These are phyloP conservation scores for Shiraia bambusicola DNA, from an alignment of 2,329 filamentous ascomycete species.

Conservation along the genomic window DNA sequence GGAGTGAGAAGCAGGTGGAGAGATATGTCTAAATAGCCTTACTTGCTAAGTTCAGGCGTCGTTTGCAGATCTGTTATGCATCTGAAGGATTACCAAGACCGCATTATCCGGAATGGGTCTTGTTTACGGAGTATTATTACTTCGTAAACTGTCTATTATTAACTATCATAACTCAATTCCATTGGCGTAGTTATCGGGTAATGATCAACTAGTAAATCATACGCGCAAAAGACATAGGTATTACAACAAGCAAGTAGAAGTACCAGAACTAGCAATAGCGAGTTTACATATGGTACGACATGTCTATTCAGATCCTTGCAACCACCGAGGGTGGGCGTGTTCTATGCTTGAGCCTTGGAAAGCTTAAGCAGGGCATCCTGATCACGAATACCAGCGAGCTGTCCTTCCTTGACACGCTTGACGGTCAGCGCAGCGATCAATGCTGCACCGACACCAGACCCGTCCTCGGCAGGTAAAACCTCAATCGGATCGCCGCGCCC, in stretches of 20 bases:
- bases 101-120: too few species aligned
- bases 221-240: too few species aligned
- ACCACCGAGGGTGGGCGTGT: background rate
- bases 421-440: conserved; percentile 78
- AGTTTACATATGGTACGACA: background rate
- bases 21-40: conserved; percentile 9
- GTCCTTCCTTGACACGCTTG: conserved; percentile 62
- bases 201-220: too few species aligned
- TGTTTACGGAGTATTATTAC: too few species aligned
- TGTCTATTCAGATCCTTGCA: background rate
- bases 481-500: conserved; percentile 71
- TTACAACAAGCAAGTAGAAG: too few species aligned
- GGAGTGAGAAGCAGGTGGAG: conserved; percentile 44
- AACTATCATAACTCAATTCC: too few species aligned
- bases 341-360: conserved; percentile 10
- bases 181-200: too few species aligned
- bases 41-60: too few species aligned
- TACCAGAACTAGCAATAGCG: too few species aligned
- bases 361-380: conserved; percentile 46
- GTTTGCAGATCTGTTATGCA: too few species aligned
- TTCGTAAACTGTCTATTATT: too few species aligned
- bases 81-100: too few species aligned
- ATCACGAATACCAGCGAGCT: conserved; percentile 60
- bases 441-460: conserved; percentile 93
- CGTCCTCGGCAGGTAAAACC: conserved; percentile 88